phyloP scores from a whole-genome alignment of 495 filamentous ascomycete species.

The Terfezia claveryi region DNA sequence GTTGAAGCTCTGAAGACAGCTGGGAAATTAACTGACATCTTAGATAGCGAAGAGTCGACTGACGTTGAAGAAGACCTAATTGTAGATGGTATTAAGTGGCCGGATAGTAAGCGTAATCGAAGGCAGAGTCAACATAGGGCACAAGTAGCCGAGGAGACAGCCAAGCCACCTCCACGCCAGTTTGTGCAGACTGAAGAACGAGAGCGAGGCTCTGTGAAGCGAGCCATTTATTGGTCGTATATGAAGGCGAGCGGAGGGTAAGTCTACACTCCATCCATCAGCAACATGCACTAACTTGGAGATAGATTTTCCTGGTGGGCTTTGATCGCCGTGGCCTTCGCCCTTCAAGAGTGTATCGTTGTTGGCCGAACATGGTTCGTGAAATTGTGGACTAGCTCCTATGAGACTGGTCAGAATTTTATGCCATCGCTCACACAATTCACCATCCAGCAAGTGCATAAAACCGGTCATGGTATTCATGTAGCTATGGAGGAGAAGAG shows the following conservation, averaged over 20 bases:
- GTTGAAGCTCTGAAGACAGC: slow-evolving; percentile 34
- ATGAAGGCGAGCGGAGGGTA: slow-evolving; percentile 41
- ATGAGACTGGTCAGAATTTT: neutral
- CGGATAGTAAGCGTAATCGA: slow-evolving; percentile 2
- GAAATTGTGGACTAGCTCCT: slow-evolving; percentile 14
- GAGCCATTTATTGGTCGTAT: slow-evolving; percentile 40
- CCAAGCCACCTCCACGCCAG: slow-evolving; percentile 23
- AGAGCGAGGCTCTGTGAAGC: slow-evolving; percentile 42
- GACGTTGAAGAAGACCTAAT: slow-evolving; percentile 20
- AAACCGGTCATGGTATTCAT: slow-evolving; percentile 1
- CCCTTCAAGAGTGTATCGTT: slow-evolving; percentile 27
- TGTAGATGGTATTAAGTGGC: slow-evolving; percentile 23
- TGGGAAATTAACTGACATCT: slow-evolving; percentile 35
- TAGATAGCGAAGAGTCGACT: slow-evolving; percentile 30
- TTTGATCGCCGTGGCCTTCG: slow-evolving; percentile 30
- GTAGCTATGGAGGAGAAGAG: slow-evolving; percentile 11
- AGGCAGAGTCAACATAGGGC: neutral
- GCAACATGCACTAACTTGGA: neutral
- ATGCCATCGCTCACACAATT: slow-evolving; percentile 6
- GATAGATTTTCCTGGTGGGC: slow-evolving; percentile 32
- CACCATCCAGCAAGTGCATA: slow-evolving; percentile 3
- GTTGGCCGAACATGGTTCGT: slow-evolving; percentile 23
- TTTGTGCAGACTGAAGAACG: slow-evolving; percentile 55
- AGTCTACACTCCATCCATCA: neutral
- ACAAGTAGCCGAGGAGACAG: neutral